These are phyloP conservation scores for Mycena rebaudengoi DNA, from an alignment of 768 basidiomycete genomes.

Conservation along the genomic window DNA sequence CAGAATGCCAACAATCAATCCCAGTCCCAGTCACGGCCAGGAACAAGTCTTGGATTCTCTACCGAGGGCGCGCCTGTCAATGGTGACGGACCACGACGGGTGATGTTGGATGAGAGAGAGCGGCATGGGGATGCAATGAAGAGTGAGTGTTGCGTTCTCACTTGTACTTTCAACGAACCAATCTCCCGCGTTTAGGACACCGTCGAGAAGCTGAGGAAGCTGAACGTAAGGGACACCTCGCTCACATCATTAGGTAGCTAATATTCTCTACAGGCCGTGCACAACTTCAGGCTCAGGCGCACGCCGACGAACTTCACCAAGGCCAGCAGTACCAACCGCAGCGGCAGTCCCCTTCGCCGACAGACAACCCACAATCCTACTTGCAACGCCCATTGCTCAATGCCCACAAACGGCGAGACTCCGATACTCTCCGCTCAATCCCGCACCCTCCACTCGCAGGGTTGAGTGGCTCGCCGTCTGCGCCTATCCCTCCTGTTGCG, in stretches of 20 bases:
- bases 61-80: background rate
- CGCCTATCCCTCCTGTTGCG: slow-evolving; percentile 46
- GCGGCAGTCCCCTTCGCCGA: slow-evolving; percentile 65
- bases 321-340: slow-evolving; percentile 52
- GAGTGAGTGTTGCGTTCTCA: slow-evolving; percentile 38
- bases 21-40: slow-evolving; percentile 45
- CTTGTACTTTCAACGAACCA: slow-evolving; percentile 4
- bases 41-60: slow-evolving; percentile 51
- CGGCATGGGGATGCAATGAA: slow-evolving; percentile 48
- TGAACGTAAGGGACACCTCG: slow-evolving; percentile 46
- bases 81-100: slow-evolving; percentile 46
- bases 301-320: slow-evolving; percentile 28
- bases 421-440: slow-evolving; percentile 73
- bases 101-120: slow-evolving; percentile 44
- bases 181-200: slow-evolving; percentile 40
- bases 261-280: slow-evolving; percentile 33
- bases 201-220: slow-evolving; percentile 46
- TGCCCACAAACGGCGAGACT: slow-evolving; percentile 74
- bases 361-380: slow-evolving; percentile 47
- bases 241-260: slow-evolving; percentile 17
- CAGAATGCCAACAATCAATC: slow-evolving; percentile 13
- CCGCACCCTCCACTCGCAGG: slow-evolving; percentile 44
- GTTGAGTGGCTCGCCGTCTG: slow-evolving; percentile 62
- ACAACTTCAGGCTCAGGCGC: slow-evolving; percentile 22
- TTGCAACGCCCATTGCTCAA: slow-evolving; percentile 46